A percentile compares a stretch with the other conserved stretches of the same genome.
These are phyloP conservation scores for Sambucus nigra DNA, from an alignment of 129 eudicot genomes.

Conservation along the genomic window DNA sequence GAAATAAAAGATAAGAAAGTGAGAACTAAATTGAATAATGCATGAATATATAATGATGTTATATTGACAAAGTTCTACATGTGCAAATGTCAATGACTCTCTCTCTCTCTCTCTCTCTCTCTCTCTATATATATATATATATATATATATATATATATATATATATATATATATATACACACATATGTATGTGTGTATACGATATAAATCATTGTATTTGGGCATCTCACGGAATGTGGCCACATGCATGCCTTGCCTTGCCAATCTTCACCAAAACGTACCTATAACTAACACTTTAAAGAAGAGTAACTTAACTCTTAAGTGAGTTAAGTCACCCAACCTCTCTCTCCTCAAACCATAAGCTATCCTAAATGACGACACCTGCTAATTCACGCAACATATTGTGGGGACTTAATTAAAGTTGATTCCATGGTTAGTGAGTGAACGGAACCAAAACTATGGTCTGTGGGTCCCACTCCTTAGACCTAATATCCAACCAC, in stretches of 20 bases:
- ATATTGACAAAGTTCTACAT: no score
- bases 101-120: no score
- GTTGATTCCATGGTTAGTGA: neutral
- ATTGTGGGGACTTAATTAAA: neutral
- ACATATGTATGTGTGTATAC: neutral
- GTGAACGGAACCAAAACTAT: neutral
- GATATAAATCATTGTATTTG: constrained; percentile 6
- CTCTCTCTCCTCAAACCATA: neutral
- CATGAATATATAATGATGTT: no score
- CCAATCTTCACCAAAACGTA: constrained; percentile 18
- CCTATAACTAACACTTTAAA: constrained; percentile 17
- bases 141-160: no score
- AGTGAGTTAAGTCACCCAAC: constrained; percentile 1
- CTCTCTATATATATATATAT: no score
- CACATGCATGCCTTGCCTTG: constrained; percentile 22
- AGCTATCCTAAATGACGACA: neutral
- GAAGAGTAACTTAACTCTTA: neutral
- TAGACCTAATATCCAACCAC: no score
- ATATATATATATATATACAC: no score
- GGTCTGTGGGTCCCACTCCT: no score
- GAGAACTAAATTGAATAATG: no score
- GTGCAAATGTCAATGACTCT: no score
- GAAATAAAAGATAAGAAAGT: no score
- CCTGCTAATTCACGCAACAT: constrained; percentile 14
- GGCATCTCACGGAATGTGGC: constrained; percentile 12